Percentiles rank a stretch among this genome's conserved stretches.
phyloP scores from a whole-genome alignment of 2,329 filamentous ascomycete genomes.

The Beauveria asiatica region DNA sequence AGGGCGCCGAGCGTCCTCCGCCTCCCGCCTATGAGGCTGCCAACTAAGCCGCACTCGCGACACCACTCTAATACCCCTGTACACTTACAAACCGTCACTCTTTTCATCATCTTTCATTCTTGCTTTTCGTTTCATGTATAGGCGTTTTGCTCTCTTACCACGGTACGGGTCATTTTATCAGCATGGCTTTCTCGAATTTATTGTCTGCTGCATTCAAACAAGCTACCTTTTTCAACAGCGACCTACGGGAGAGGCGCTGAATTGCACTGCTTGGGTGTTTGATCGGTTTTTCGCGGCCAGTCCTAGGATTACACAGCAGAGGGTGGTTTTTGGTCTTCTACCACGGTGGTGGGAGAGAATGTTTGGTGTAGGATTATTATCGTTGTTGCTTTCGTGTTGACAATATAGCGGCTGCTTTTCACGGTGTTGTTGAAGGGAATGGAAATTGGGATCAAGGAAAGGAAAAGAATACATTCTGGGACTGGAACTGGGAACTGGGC shows the following conservation, averaged over 20 bases:
- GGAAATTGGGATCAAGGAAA: constrained; percentile 1
- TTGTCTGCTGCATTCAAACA: not conserved
- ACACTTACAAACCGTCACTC: constrained; percentile 9
- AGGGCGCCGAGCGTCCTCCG: constrained; percentile 30
- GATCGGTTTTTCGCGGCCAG: not conserved
- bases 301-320: not conserved
- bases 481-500: constrained; percentile 5
- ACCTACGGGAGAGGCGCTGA: not conserved
- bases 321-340: not conserved
- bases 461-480: not conserved
- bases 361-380: not conserved
- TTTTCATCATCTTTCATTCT: not conserved
- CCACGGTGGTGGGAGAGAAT: not conserved
- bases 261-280: not conserved
- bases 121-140: constrained; percentile 6
- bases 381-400: not conserved
- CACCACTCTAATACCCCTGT: constrained; percentile 8
- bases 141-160: constrained; percentile 1
- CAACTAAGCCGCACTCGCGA: constrained; percentile 24
- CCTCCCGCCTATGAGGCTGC: constrained; percentile 55
- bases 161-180: not conserved
- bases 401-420: constrained; percentile 3
- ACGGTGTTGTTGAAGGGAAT: constrained; percentile 1
- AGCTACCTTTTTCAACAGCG: not conserved
- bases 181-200: not conserved